phyloP scores from a whole-genome alignment of 352 stramenopile genomes.

The Phytophthora uliginosa region DNA sequence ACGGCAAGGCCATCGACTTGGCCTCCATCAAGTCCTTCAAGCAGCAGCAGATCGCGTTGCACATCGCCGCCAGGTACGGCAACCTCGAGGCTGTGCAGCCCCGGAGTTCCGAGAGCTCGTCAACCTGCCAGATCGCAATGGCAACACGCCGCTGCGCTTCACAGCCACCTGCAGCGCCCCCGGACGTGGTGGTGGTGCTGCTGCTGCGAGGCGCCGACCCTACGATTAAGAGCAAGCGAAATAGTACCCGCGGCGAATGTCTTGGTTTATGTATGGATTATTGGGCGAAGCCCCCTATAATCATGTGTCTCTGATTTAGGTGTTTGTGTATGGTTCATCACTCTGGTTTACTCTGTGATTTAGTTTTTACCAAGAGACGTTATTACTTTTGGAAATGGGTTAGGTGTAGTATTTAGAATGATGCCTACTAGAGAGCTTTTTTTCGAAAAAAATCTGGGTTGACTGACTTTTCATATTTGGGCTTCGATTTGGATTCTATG shows the following conservation, averaged over 20 bases:
- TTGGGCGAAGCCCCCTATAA: too few species aligned
- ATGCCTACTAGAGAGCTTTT: too few species aligned
- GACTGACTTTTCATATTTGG: too few species aligned
- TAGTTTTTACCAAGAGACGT: too few species aligned
- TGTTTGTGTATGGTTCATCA: too few species aligned
- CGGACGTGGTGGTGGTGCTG: slow-evolving; percentile 70
- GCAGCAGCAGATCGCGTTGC: slow-evolving; percentile 82
- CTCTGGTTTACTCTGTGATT: too few species aligned
- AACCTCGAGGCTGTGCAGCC: slow-evolving; percentile 64
- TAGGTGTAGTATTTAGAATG: too few species aligned
- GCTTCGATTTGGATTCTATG: too few species aligned
- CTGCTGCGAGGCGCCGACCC: slow-evolving; percentile 66
- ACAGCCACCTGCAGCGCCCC: slow-evolving; percentile 70
- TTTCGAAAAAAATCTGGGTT: too few species aligned
- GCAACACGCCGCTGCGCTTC: slow-evolving; percentile 89
- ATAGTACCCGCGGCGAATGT: slow-evolving; percentile 12
- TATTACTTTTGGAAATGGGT: too few species aligned
- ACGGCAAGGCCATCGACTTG: slow-evolving; percentile 76
- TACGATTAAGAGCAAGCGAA: slow-evolving; percentile 75
- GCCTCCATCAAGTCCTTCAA: slow-evolving; percentile 72
- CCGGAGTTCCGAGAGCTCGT: slow-evolving; percentile 72
- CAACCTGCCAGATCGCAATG: slow-evolving; percentile 76
- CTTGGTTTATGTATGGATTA: too few species aligned
- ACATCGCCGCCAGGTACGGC: slow-evolving; percentile 87
- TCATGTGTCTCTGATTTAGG: too few species aligned